These are phyloP conservation scores for Rhizoctonia solani DNA, from an alignment of 1,284 basidiomycete genomes.

Conservation along the genomic window DNA sequence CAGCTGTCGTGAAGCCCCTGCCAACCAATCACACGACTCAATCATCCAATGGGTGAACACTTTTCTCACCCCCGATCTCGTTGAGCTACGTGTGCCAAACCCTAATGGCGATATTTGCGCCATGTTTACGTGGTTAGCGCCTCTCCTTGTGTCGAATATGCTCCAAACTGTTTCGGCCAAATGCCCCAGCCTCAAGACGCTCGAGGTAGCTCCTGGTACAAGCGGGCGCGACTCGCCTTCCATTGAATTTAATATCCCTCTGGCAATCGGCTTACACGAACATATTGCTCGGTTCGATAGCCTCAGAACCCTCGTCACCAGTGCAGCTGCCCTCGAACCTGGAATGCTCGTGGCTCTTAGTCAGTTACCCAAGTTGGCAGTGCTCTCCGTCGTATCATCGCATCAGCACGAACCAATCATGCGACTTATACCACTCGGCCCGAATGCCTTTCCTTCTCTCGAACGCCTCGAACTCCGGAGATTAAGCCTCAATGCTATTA, in stretches of 20 bases:
- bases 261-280: conserved; percentile 18
- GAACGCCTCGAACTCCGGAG: conserved; percentile 27
- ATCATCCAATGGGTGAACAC: conserved; percentile 30
- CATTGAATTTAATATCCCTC: conserved; percentile 15
- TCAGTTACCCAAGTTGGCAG: conserved; percentile 17
- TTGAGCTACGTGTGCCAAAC: conserved; percentile 25
- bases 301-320: conserved; percentile 24
- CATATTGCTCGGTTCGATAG: conserved; percentile 30
- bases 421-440: conserved; percentile 7
- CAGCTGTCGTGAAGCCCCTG: conserved; percentile 21
- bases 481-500: conserved; percentile 14
- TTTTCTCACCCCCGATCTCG: conserved; percentile 28
- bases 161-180: conserved; percentile 10
- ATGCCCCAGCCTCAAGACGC: conserved; percentile 31
- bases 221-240: not conserved
- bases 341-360: conserved; percentile 13
- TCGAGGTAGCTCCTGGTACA: conserved; percentile 28
- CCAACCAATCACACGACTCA: conserved; percentile 26
- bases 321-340: conserved; percentile 28
- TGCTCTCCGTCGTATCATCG: conserved; percentile 14
- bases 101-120: conserved; percentile 31
- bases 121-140: conserved; percentile 30
- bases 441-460: conserved; percentile 20
- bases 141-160: conserved; percentile 26
- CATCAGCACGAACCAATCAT: conserved; percentile 23